phyloP scores from a whole-genome alignment of 2,329 filamentous ascomycete species.

The Calycina marina region DNA sequence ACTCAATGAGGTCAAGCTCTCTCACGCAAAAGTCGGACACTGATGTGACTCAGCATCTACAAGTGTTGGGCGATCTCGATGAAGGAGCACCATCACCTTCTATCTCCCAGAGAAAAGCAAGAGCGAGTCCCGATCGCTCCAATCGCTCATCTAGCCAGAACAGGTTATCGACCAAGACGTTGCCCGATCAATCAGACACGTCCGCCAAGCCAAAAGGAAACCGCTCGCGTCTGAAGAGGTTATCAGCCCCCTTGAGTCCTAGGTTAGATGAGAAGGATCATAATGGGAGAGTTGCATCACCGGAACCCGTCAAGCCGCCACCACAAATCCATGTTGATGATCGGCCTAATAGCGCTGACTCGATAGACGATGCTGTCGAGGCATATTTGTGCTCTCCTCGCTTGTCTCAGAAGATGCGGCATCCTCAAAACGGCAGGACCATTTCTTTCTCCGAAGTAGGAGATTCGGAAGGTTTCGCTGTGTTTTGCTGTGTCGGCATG shows the following conservation, averaged over 20 bases:
- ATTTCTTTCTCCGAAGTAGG: constrained; percentile 97
- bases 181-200: constrained; percentile 31
- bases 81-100: constrained; percentile 59
- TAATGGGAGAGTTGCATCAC: constrained; percentile 23
- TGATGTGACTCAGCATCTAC: constrained; percentile 10
- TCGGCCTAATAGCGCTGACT: constrained; percentile 66
- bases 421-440: constrained; percentile 71
- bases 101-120: constrained; percentile 44
- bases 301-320: constrained; percentile 13
- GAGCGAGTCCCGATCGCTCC: constrained; percentile 26
- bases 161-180: constrained; percentile 33
- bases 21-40: constrained; percentile 12
- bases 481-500: constrained; percentile 97
- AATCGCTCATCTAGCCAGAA: constrained; percentile 16
- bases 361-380: constrained; percentile 76
- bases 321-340: constrained; percentile 39
- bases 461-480: constrained; percentile 76
- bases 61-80: constrained; percentile 24
- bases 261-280: constrained; percentile 14
- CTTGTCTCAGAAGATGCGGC: constrained; percentile 73
- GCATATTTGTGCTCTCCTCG: constrained; percentile 72
- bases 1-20: constrained; percentile 14
- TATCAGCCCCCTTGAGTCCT: constrained; percentile 33
- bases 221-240: constrained; percentile 42
- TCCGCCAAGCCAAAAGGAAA: constrained; percentile 33